A percentile compares a stretch with the other conserved stretches of the same genome.
These are phyloP conservation scores for Dillenia turbinata DNA, from an alignment of 164 flowering plant species.

Conservation along the genomic window DNA sequence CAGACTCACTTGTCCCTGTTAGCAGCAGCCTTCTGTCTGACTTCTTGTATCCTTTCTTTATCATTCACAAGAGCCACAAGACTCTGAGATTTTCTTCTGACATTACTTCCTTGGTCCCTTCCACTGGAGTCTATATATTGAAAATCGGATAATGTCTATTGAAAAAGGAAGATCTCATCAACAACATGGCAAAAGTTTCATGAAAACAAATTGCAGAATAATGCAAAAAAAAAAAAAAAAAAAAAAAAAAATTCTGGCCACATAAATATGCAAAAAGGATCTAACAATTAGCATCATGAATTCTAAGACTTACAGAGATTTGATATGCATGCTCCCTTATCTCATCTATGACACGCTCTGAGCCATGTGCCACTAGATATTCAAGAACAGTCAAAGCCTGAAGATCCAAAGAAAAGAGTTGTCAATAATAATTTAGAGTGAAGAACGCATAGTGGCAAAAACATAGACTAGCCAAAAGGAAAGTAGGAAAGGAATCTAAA, in stretches of 20 bases:
- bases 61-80: conserved; percentile 88
- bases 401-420: conserved; percentile 11
- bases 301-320: conserved; percentile 57
- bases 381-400: conserved; percentile 94
- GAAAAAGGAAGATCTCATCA: conserved; percentile 4
- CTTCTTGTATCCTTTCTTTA: conserved; percentile 85
- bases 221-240: not conserved
- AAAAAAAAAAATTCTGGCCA: not conserved
- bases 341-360: conserved; percentile 96
- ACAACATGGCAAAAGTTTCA: not conserved
- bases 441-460: not conserved
- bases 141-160: conserved; percentile 83
- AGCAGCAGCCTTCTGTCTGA: conserved; percentile 79
- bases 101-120: conserved; percentile 94
- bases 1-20: conserved; percentile 86
- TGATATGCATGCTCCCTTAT: conserved; percentile 92
- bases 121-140: conserved; percentile 96
- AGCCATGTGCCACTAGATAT: conserved; percentile 91
- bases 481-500: no score
- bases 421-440: conserved; percentile 1
- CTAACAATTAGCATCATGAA: conserved; percentile 5
- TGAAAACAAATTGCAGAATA: not conserved
- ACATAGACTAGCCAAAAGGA: no score
- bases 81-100: conserved; percentile 92
- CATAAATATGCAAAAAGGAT: not conserved